Percentiles rank a stretch among this genome's conserved stretches.
Conservation (phyloP, 2,329 filamentous ascomycete species). For the Cadophora sp. region DNA sequence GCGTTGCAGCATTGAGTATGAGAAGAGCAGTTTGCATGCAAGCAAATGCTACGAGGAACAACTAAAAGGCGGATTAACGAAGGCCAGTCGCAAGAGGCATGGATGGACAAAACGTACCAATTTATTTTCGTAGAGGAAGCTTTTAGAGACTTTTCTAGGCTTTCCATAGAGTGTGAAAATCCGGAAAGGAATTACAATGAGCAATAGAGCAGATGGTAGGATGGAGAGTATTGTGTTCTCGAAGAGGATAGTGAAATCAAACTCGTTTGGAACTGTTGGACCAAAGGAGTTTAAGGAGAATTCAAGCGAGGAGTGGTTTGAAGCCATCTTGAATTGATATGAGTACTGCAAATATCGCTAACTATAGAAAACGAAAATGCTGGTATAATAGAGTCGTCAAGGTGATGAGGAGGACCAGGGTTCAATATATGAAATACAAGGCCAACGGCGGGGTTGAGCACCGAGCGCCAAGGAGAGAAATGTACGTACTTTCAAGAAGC, state of each 20-base stretch:
- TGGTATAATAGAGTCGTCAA: neutral
- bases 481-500: neutral
- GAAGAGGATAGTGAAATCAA: constrained; percentile 41
- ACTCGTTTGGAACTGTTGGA: constrained; percentile 30
- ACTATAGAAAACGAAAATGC: too few relatives aligned
- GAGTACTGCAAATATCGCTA: neutral
- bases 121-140: constrained; percentile 36
- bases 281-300: constrained; percentile 31
- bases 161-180: constrained; percentile 28
- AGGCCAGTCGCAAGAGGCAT: neutral
- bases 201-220: constrained; percentile 32
- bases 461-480: neutral
- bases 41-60: constrained; percentile 41
- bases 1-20: constrained; percentile 24
- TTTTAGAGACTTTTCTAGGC: constrained; percentile 36
- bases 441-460: neutral
- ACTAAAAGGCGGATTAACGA: constrained; percentile 32
- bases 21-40: constrained; percentile 34
- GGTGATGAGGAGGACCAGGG: neutral
- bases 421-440: neutral
- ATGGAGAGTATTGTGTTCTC: constrained; percentile 38
- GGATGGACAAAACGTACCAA: constrained; percentile 26
- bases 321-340: constrained; percentile 16
- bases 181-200: constrained; percentile 33
- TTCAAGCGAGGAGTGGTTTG: constrained; percentile 21